A percentile compares a stretch with the other conserved stretches of the same genome.
These are phyloP conservation scores for Gossypium davidsonii DNA, from an alignment of 441 rosid species.

Conservation along the genomic window DNA sequence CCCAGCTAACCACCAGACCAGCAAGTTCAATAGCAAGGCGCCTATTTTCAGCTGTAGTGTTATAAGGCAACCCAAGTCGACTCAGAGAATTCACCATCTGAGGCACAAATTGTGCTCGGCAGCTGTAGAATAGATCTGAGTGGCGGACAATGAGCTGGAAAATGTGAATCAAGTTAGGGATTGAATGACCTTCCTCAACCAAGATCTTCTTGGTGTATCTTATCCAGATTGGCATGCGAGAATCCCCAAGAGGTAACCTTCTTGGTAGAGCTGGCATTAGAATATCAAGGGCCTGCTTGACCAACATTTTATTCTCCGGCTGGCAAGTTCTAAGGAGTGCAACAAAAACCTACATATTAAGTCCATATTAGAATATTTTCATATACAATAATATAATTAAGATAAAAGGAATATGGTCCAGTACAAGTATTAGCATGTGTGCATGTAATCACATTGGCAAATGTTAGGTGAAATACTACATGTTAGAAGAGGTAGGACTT, in stretches of 20 bases:
- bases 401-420: neutral
- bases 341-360: conserved; percentile 81
- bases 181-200: conserved; percentile 97
- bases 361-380: neutral
- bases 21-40: conserved; percentile 99
- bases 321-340: conserved; percentile 98
- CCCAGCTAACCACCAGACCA: conserved; percentile 98
- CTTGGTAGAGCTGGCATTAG: conserved; percentile 96
- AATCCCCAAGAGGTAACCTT: conserved; percentile 91
- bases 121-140: conserved; percentile 89
- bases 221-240: conserved; percentile 99
- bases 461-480: neutral
- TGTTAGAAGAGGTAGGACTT: neutral
- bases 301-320: conserved; percentile 92
- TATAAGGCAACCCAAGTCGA: conserved; percentile 93
- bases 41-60: conserved; percentile 86
- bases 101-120: conserved; percentile 99
- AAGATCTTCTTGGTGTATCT: conserved; percentile 90
- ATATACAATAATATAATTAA: neutral
- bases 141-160: conserved; percentile 96
- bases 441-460: neutral
- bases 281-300: conserved; percentile 98
- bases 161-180: conserved; percentile 94
- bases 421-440: neutral
- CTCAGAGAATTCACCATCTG: conserved; percentile 99